phyloP scores from a whole-genome alignment of 768 basidiomycete genomes.

The Pleurotus djamor region DNA sequence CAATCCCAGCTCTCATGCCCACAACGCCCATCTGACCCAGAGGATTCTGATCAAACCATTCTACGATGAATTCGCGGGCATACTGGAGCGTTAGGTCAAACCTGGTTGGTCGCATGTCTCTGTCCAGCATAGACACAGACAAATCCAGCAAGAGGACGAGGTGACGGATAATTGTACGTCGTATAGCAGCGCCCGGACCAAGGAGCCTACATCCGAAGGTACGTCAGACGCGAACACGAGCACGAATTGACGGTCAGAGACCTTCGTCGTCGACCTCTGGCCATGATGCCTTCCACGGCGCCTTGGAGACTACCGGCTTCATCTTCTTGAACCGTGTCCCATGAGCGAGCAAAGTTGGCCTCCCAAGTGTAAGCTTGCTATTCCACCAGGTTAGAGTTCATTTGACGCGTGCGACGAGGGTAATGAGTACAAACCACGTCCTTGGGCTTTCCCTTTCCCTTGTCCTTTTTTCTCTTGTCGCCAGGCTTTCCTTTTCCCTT shows the following conservation, averaged over 20 bases:
- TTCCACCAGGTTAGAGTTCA: slow-evolving; percentile 19
- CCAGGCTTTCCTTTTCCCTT: slow-evolving; percentile 55
- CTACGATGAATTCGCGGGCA: slow-evolving; percentile 85
- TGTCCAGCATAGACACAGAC: slow-evolving; percentile 89
- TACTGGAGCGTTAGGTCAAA: slow-evolving; percentile 92
- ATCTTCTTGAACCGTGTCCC: slow-evolving; percentile 98
- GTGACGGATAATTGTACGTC: slow-evolving; percentile 95
- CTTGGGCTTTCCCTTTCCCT: slow-evolving; percentile 54
- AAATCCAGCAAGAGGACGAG: slow-evolving; percentile 91
- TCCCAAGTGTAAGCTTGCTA: slow-evolving; percentile 95
- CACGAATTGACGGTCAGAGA: slow-evolving; percentile 25
- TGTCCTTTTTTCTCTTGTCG: slow-evolving; percentile 53
- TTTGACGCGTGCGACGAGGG: slow-evolving; percentile 6
- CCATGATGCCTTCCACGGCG: slow-evolving; percentile 87
- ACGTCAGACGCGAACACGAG: slow-evolving; percentile 2
- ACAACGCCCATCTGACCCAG: slow-evolving; percentile 95
- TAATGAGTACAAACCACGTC: slow-evolving; percentile 30
- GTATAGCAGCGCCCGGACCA: slow-evolving; percentile 82
- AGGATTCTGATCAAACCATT: slow-evolving; percentile 99
- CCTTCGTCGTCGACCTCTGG: slow-evolving; percentile 83
- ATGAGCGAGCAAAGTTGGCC: slow-evolving; percentile 89
- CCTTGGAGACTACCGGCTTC: slow-evolving; percentile 88
- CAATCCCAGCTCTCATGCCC: slow-evolving; percentile 87
- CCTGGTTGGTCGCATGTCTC: slow-evolving; percentile 93
- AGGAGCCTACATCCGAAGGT: slow-evolving; percentile 49